phyloP scores from a whole-genome alignment of 768 basidiomycete genomes.

The Sarcodon sp. region DNA sequence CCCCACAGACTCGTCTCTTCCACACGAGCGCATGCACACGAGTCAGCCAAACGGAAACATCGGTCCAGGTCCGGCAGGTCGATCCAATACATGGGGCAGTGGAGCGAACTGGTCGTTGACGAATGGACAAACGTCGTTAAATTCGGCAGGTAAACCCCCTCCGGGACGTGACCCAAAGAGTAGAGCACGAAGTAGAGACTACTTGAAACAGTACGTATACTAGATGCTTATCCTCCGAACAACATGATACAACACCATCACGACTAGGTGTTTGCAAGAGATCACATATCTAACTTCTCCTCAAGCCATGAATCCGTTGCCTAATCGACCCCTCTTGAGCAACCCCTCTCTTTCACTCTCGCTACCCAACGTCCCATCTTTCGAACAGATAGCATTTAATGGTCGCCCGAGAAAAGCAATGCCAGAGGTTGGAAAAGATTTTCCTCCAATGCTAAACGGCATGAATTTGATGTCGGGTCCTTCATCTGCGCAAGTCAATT shows the following conservation, averaged over 20 bases:
- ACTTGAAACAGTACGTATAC: constrained; percentile 80
- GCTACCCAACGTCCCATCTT: constrained; percentile 60
- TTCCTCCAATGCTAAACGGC: constrained; percentile 42
- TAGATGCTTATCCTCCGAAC: constrained; percentile 2
- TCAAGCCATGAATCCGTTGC: constrained; percentile 94
- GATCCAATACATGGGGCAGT: constrained; percentile 46
- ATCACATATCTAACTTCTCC: constrained; percentile 95
- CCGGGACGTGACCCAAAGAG: constrained; percentile 91
- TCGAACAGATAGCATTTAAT: constrained; percentile 63
- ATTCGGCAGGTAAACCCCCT: constrained; percentile 49
- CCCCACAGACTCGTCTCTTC: constrained; percentile 54
- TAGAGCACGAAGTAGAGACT: constrained; percentile 87
- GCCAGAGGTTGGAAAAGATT: constrained; percentile 66
- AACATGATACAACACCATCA: constrained; percentile 6
- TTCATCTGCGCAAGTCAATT: constrained; percentile 32
- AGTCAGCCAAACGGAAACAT: constrained; percentile 45
- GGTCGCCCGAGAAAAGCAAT: constrained; percentile 73
- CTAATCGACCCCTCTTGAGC: constrained; percentile 67
- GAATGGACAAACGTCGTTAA: constrained; percentile 28
- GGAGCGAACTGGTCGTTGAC: constrained; percentile 25
- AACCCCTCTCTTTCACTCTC: constrained; percentile 52
- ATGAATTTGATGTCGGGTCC: constrained; percentile 40
- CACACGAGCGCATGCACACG: constrained; percentile 34
- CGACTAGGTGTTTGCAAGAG: constrained; percentile 86
- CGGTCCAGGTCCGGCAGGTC: constrained; percentile 28